phyloP scores from a whole-genome alignment of 2,329 filamentous ascomycete genomes.

The Beauveria australis region DNA sequence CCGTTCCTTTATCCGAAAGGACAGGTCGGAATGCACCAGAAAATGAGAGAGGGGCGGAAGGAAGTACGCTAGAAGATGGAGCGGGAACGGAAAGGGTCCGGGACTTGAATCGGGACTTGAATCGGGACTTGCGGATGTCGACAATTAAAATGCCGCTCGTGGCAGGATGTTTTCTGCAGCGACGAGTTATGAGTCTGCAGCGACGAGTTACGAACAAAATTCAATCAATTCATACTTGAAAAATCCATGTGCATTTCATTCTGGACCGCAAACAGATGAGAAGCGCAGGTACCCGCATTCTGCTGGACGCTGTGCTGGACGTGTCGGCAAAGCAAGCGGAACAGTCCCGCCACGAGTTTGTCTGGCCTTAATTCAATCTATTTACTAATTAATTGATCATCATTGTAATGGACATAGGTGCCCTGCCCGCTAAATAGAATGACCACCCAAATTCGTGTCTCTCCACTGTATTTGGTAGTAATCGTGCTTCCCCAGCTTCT shows the following conservation, averaged over 20 bases:
- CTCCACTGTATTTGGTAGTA: background rate
- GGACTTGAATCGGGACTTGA: constrained; percentile 5
- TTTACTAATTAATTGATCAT: no score
- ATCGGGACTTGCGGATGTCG: background rate
- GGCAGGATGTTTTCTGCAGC: no score
- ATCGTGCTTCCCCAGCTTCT: constrained; percentile 6
- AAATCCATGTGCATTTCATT: background rate
- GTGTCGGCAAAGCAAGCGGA: background rate
- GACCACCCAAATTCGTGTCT: background rate
- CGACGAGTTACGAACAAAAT: no score
- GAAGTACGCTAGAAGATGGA: constrained; percentile 1
- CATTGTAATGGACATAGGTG: background rate
- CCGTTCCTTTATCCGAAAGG: constrained; percentile 7
- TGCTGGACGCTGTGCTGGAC: background rate
- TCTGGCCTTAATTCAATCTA: background rate
- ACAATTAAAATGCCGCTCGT: background rate
- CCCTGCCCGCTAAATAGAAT: background rate
- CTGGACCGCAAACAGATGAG: background rate
- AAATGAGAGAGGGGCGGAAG: constrained; percentile 6
- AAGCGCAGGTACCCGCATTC: constrained; percentile 2
- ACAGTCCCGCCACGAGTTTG: background rate
- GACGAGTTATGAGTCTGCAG: no score
- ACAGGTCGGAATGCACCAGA: background rate
- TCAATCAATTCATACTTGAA: background rate
- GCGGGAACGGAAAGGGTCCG: constrained; percentile 5